These are phyloP conservation scores for Ceratobasidium theobromae DNA, from an alignment of 1,284 basidiomycete genomes.

Conservation along the genomic window DNA sequence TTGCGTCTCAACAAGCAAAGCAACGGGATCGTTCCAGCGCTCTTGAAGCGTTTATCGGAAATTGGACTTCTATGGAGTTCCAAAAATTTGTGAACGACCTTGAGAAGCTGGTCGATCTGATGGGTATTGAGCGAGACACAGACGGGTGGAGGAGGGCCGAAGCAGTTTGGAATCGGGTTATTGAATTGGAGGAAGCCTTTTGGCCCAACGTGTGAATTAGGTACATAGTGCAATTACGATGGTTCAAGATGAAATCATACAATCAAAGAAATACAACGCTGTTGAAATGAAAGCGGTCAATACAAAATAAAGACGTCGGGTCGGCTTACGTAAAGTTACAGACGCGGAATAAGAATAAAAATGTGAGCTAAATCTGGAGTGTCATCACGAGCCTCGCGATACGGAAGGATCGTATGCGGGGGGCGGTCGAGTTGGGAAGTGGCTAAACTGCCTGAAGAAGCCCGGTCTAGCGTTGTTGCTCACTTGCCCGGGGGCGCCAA, in stretches of 20 bases:
- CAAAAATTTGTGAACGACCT: conserved; percentile 60
- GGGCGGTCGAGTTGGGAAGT: neutral
- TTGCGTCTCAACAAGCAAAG: conserved; percentile 29
- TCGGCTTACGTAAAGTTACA: neutral
- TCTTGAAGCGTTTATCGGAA: conserved; percentile 55
- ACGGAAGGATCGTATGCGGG: conserved; percentile 27
- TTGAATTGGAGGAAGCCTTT: conserved; percentile 62
- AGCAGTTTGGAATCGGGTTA: conserved; percentile 56
- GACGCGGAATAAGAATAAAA: neutral
- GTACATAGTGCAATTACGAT: neutral
- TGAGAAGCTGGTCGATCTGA: conserved; percentile 55
- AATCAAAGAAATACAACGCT: neutral
- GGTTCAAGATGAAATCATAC: neutral
- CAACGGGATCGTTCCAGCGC: conserved; percentile 44
- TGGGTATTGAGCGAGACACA: conserved; percentile 48
- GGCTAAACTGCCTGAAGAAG: conserved; percentile 5
- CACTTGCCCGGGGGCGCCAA: neutral
- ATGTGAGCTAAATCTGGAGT: neutral
- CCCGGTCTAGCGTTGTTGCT: conserved; percentile 8
- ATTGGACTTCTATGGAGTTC: conserved; percentile 69
- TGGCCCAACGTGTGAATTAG: conserved; percentile 50
- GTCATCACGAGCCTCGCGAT: neutral
- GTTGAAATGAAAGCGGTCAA: neutral
- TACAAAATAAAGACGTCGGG: neutral
- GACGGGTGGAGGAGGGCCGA: conserved; percentile 52